phyloP scores from a whole-genome alignment of 176 grass and related monocot species.

The Olyra latifolia region DNA sequence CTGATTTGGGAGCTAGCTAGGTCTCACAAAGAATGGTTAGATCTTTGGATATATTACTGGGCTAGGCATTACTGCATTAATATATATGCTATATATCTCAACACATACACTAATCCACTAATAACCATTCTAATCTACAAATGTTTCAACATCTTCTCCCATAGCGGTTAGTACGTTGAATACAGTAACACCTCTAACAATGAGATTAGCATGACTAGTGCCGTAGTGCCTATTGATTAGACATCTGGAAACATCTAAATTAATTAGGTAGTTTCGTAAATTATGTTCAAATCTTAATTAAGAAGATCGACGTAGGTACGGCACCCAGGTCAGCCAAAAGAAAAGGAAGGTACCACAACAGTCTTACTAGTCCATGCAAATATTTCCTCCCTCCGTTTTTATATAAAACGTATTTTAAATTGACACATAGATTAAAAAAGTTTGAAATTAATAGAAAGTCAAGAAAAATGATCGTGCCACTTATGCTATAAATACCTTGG shows the following conservation, averaged over 20 bases:
- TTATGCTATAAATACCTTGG: too few species aligned
- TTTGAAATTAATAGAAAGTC: too few species aligned
- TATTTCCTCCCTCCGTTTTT: too few species aligned
- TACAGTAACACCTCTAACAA: not conserved
- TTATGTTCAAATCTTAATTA: not conserved
- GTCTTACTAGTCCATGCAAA: not conserved
- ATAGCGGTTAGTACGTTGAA: not conserved
- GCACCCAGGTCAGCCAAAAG: not conserved
- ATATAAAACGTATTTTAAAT: too few species aligned
- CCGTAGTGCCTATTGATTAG: not conserved
- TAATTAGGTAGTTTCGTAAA: not conserved
- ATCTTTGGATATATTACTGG: not conserved
- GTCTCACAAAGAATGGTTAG: too few species aligned
- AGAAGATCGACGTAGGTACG: not conserved
- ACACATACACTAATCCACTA: not conserved
- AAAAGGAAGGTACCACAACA: not conserved
- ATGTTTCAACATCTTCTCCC: not conserved
- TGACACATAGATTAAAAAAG: too few species aligned
- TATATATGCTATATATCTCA: not conserved
- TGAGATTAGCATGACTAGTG: not conserved
- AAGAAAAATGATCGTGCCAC: too few species aligned
- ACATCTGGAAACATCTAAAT: not conserved
- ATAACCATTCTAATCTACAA: not conserved
- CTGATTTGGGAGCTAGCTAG: slow-evolving; percentile 9
- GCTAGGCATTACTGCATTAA: not conserved